These are phyloP conservation scores for Steccherinum ochraceum DNA, from an alignment of 768 basidiomycete species.

Conservation along the genomic window DNA sequence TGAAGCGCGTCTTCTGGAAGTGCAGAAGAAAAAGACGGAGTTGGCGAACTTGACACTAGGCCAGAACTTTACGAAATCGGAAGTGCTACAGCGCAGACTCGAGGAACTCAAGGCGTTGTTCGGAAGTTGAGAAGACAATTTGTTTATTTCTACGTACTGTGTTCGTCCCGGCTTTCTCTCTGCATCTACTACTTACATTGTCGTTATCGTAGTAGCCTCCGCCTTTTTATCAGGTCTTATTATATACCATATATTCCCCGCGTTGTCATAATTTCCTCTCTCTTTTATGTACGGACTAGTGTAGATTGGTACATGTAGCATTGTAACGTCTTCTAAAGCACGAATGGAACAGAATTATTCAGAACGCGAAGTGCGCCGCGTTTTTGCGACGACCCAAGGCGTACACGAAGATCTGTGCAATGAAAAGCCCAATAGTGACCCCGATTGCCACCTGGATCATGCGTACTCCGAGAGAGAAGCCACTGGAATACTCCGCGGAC, in stretches of 20 bases:
- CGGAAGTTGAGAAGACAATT: constrained; percentile 27
- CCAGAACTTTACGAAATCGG: constrained; percentile 80
- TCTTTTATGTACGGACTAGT: background rate
- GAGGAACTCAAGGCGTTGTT: constrained; percentile 83
- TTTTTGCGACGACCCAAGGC: constrained; percentile 69
- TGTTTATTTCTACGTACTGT: constrained; percentile 7
- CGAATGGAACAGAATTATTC: constrained; percentile 16
- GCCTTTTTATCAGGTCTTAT: background rate
- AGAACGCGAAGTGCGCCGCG: constrained; percentile 72
- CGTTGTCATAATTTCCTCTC: background rate
- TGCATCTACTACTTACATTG: background rate
- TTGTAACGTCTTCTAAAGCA: background rate
- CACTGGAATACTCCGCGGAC: constrained; percentile 65
- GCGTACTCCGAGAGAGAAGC: constrained; percentile 72
- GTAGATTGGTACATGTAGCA: background rate
- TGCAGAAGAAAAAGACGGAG: constrained; percentile 92
- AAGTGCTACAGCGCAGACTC: constrained; percentile 80
- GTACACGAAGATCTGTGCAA: constrained; percentile 76
- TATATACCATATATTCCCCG: background rate
- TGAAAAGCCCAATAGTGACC: constrained; percentile 79
- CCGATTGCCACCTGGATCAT: constrained; percentile 85
- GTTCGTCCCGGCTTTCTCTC: constrained; percentile 3
- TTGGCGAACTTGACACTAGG: constrained; percentile 93
- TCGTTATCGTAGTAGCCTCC: background rate
- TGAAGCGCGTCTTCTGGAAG: constrained; percentile 86